phyloP scores from a whole-genome alignment of 202 grass and related monocot species.

The Schoenoplectus triqueter region DNA sequence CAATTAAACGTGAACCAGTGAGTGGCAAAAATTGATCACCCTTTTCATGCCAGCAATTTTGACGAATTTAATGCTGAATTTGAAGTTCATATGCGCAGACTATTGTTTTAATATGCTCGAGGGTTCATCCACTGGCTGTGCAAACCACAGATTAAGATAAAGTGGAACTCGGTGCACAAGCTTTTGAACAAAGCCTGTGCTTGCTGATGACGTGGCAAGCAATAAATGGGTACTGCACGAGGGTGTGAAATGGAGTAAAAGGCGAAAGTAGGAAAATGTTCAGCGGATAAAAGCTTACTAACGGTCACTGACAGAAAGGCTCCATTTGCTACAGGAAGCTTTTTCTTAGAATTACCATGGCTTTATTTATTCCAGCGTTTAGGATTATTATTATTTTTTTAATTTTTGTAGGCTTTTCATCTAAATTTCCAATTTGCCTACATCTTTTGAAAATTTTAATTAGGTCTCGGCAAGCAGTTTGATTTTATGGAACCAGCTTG shows the following conservation, averaged over 20 bases:
- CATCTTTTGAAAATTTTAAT: constrained; percentile 18
- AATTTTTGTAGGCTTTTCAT: background rate
- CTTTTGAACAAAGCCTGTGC: constrained; percentile 14
- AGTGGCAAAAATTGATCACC: background rate
- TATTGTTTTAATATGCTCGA: background rate
- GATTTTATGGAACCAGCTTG: background rate
- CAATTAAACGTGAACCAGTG: constrained; percentile 18
- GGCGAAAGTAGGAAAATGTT: constrained; percentile 17
- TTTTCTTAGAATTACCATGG: background rate
- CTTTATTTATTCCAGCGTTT: background rate
- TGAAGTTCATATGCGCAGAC: background rate
- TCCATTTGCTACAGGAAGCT: constrained; percentile 21
- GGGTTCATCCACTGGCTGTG: too few relatives aligned
- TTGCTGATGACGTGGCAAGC: background rate
- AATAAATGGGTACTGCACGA: background rate
- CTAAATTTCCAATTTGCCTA: background rate
- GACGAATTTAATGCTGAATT: background rate
- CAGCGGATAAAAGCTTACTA: constrained; percentile 19
- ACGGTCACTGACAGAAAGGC: constrained; percentile 43
- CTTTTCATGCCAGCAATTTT: background rate
- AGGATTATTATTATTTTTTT: background rate
- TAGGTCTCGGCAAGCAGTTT: background rate
- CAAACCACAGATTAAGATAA: background rate
- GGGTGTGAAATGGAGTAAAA: constrained; percentile 30
- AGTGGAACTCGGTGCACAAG: constrained; percentile 1